Base-by-base conservation (phyloP, 73 alveolate species). In the Paramecium pentaurelia region DNA sequence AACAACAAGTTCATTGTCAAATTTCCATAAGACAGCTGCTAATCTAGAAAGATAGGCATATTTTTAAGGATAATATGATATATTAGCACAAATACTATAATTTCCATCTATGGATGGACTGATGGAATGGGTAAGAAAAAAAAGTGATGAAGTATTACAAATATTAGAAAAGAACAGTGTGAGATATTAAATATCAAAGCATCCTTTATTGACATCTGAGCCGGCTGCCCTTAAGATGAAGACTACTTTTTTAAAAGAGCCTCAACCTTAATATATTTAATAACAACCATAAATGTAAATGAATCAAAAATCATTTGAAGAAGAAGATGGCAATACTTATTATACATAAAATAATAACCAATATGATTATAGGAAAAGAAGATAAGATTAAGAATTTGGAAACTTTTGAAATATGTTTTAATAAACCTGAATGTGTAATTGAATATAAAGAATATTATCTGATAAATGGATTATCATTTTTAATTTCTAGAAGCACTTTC, bases 301-400 rank as follows among this genome's bases (percentile, higher is more conserved):
- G 97, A 97, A 71, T 88, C 94, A 83, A 90, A 92, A 58, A 95
- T 93, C 77, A 88, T 87, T 70, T 97, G 98, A 96, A 95, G 64
- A 93, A 95, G 60, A 60, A 40, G 89, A 92, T 92, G 44, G 97
- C 96, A 51, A 42, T 68, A 20, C 94, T 92, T 34, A 5, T 36
- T 27, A 30, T 45, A 25, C 25, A 9, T 34, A 25, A 64, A 30
- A 30, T 28, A 64, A 54, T 54, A 54, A 8, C 2, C 47, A 64
- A 64, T 27, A 28, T 30, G 83, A 64, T 28, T 28, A 14, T 64
- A 25, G 25, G 47, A 28, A 64, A 6, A 64, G 83, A 64, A 64
- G 77, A 42, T 27, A 64, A 10, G 83, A 64, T 14, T 18, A 30
- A 30, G 27, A 64, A 64, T 11, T 14, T 16, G 27, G 8, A 9